phyloP scores from a whole-genome alignment of 306 rosid genomes.

The Lupinus albus region DNA sequence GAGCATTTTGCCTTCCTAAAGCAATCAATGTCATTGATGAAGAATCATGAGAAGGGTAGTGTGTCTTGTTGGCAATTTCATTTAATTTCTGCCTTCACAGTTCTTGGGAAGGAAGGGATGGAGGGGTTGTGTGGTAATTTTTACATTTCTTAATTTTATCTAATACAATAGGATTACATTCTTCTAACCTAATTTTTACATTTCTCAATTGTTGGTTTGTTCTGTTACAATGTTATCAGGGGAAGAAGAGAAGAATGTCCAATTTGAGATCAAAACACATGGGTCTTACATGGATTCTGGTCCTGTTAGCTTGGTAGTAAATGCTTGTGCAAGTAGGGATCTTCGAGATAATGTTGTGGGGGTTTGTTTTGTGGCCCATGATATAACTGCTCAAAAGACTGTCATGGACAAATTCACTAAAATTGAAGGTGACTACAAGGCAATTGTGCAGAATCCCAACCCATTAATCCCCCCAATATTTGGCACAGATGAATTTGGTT shows the following conservation, averaged over 20 bases:
- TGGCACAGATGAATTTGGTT: conserved; percentile 92
- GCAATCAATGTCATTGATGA: conserved; percentile 16
- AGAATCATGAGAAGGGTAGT: conserved; percentile 11
- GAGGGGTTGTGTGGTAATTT: background rate
- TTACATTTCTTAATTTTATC: too few relatives aligned
- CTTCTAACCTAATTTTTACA: background rate
- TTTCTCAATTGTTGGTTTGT: conserved; percentile 31
- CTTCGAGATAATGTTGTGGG: conserved; percentile 80
- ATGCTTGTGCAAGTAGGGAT: conserved; percentile 94
- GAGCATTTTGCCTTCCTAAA: conserved; percentile 13
- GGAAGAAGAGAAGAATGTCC: conserved; percentile 83
- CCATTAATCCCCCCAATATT: conserved; percentile 96
- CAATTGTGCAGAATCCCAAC: conserved; percentile 87
- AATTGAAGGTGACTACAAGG: conserved; percentile 95
- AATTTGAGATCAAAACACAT: conserved; percentile 87
- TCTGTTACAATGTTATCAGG: conserved; percentile 57
- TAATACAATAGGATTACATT: too few relatives aligned
- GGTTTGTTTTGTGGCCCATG: conserved; percentile 97
- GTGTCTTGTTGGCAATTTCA: conserved; percentile 13
- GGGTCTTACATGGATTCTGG: conserved; percentile 64
- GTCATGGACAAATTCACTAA: conserved; percentile 97
- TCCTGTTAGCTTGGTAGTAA: conserved; percentile 84
- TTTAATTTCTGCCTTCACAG: background rate
- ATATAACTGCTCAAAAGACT: conserved; percentile 87
- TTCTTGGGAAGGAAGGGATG: conserved; percentile 25